Evolutionary conservation across 768 basidiomycete species (phyloP), one percentile per base, ranked within the genome.

Genomic region (Fibroporia radiculosa): DNA sequence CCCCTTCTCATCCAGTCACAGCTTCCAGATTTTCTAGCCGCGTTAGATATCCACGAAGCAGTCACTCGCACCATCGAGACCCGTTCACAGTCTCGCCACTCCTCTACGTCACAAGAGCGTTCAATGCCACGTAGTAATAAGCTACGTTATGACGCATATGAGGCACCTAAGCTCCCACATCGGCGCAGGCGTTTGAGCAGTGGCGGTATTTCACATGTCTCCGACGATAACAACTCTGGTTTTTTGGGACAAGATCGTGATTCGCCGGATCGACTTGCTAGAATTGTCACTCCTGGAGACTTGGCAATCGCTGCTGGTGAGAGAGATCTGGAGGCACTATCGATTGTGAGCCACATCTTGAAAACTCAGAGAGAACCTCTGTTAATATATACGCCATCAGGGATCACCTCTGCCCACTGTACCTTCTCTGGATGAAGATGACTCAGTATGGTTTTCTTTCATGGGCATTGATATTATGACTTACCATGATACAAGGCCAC

Each of bases 81-180:
- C 1, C 29, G 40, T n/a, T 48, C 56, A 2, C 48, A 50, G 1
- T 32, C 47, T 6, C 24, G 48, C 11, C 51, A 49, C 6, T 25
- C 50, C 14, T 12, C 44, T 2, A 39, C 45, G 12, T 50, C 53
- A 1, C 51, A 50, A 1, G 51, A 52, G 24, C 42, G 51, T 6
- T 40, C 60, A 27, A 50, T 57, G 19, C 51, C 50, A 14, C 48
- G 53, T 13, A 49, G 50, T 34, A 70, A 62, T 49, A 76, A 77
- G 56, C 65, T 89, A 41, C 74, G 81, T 54, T 89, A 89, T 53
- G 66, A 73, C 12, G 80, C 84, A 24, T 88, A 88, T 56, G 84
- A 78, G 19, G 55, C 77, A 1, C 84, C 85, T 19, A 71, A 67
- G 44, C 67, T 70, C 13, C 62, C 69, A 10, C 65, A 69, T n/a